Evolutionary conservation across 495 filamentous ascomycete species (phyloP), one percentile per base, ranked within the genome.

Genomic region (Talaromyces trachyspermus): DNA sequence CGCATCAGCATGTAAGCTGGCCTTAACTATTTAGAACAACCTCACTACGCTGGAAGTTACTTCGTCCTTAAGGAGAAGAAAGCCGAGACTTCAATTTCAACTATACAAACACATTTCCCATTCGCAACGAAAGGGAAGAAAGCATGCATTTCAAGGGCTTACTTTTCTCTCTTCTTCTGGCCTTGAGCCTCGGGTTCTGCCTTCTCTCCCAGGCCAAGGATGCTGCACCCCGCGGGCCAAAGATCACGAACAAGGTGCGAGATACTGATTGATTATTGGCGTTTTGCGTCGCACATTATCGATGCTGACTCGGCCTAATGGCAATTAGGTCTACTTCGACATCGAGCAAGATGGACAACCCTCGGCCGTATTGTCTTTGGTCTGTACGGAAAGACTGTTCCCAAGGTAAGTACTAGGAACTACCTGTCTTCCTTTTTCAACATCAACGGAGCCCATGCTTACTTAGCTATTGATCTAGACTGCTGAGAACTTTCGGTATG

Each of bases 301-400:
- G n/a, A 41, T 50, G 6, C 54, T 62, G 18, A 66, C 23, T 45
- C 32, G 5, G 0, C 15, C 8, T 15, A 11, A 40, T n/a, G n/a
- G n/a, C n/a, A n/a, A n/a, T n/a, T 49, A 85, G 80, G 83, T 96
- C 62, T 96, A 83, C 69, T 97, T 99, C 63, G 94, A 97, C 58
- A 88, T 99, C 54, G 70, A 82, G 51, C 89, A 96, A 67, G 94
- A 87, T 54, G 94, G 88, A 54, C 77, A 96, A 70, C 56, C 78
- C 56, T 97, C 29, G 92, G 92, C 44, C 78, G 85, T 42, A 81
- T 99, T 59, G 88, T 95, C 50, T 81, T 99, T 37, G 92, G 92
- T 57, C 78, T 99, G 45, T 99, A 99, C 61, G 92, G 94, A 62
- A 94, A 94, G 80, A 97, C 92, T 33, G 88, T 95, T n/a, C 92